These are phyloP conservation scores for Pythium aquatile DNA, from an alignment of 352 stramenopile species.

Conservation along the genomic window DNA sequence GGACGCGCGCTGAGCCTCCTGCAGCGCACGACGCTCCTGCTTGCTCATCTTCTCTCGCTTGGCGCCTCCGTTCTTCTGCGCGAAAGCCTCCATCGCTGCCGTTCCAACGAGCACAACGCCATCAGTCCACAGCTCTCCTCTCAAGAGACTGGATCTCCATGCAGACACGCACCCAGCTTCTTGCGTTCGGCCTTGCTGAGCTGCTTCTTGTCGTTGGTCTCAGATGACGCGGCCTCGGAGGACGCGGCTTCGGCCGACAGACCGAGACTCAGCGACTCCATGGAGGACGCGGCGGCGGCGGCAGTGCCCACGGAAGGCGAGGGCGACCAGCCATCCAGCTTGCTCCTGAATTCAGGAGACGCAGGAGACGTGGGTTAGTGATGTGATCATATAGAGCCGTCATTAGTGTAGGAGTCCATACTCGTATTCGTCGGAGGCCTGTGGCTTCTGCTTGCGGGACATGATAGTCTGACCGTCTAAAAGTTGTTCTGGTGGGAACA, in stretches of 20 bases:
- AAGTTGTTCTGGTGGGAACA: slow-evolving; percentile 1
- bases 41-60: slow-evolving; percentile 90
- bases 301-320: slow-evolving; percentile 22
- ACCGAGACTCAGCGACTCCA: slow-evolving; percentile 54
- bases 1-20: slow-evolving; percentile 87
- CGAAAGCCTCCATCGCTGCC: slow-evolving; percentile 57
- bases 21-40: slow-evolving; percentile 89
- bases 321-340: slow-evolving; percentile 65
- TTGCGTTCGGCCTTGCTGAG: slow-evolving; percentile 68
- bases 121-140: background rate
- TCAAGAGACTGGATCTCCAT: background rate
- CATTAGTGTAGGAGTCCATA: background rate
- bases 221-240: background rate
- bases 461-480: slow-evolving; percentile 9
- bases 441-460: slow-evolving; percentile 4
- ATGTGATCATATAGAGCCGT: background rate
- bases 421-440: slow-evolving; percentile 3
- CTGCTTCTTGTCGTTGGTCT: slow-evolving; percentile 34
- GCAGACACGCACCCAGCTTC: slow-evolving; percentile 38
- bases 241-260: slow-evolving; percentile 21
- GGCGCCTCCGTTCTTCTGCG: slow-evolving; percentile 36
- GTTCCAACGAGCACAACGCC: background rate
- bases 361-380: background rate
- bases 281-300: slow-evolving; percentile 17
- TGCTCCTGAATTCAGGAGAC: slow-evolving; percentile 30